These are phyloP conservation scores for Nakazawaea ambrosiae DNA, from an alignment of 805 yeast species.

Conservation along the genomic window DNA sequence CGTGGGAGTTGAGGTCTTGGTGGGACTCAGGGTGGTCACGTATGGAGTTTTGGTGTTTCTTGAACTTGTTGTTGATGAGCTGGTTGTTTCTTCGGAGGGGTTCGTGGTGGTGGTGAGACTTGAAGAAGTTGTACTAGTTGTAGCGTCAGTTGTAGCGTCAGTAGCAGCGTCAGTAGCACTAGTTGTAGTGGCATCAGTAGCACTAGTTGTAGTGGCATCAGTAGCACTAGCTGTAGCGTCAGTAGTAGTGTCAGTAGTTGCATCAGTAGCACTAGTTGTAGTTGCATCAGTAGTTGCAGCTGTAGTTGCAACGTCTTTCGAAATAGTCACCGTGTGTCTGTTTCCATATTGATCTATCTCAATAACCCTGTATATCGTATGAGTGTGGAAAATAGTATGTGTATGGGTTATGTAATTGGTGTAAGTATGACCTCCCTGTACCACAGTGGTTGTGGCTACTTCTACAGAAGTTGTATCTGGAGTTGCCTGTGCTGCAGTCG, in stretches of 20 bases:
- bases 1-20: constrained; percentile 9
- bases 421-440: constrained; percentile 1
- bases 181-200: constrained; percentile 6
- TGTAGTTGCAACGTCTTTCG: background rate
- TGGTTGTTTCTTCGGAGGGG: constrained; percentile 6
- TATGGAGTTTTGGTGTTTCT: constrained; percentile 10
- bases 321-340: constrained; percentile 3
- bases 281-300: background rate
- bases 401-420: constrained; percentile 8
- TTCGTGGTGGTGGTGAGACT: constrained; percentile 11
- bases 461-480: background rate
- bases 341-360: constrained; percentile 7
- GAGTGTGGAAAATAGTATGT: constrained; percentile 3
- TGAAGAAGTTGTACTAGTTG: constrained; percentile 13
- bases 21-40: constrained; percentile 13
- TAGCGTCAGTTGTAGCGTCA: constrained; percentile 6
- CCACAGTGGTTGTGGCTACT: background rate
- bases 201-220: constrained; percentile 2
- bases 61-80: constrained; percentile 9
- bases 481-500: no score
- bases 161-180: constrained; percentile 1
- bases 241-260: background rate
- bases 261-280: background rate
- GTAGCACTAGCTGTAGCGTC: background rate
- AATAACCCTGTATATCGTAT: constrained; percentile 1